Base-by-base conservation (phyloP, 2,329 filamentous ascomycete species). In the Blastomyces silverae region DNA sequence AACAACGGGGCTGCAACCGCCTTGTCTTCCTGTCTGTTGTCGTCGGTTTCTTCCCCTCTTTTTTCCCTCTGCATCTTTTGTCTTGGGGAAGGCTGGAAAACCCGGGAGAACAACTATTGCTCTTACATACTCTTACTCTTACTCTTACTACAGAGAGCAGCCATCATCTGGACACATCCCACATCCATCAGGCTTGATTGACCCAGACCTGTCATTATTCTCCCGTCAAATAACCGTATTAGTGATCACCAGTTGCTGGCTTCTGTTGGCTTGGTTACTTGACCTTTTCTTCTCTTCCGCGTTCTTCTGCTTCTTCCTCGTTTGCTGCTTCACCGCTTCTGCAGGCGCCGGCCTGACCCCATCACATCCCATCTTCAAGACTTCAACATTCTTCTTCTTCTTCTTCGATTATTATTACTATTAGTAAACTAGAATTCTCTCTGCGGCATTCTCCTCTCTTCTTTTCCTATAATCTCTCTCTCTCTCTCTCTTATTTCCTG, bases 271-370 rank as follows among this genome's bases (percentile, higher is more conserved):
- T 22, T 28, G 50, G 50, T n/a, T n/a, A 28, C 28, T 28, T 28
- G 28, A 2, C 28, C 28, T 44, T 15, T 58, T 42, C 31, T 34
- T 50, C 20, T 13, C 8, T 25, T 58, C 3, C 44, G 3, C 28
- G 20, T 8, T 61, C 53, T 56, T 17, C 39, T 20, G 44, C 39
- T 52, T 13, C 3, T 15, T 53, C 50, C 22, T 53, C 22, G 13
- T 52, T 52, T 52, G 53, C 31, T 34, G 53, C 42, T 50, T 48
- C 59, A 61, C 59, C 59, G 59, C 59, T 61, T 61, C 42, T 50
- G 31, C 22, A 48, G 42, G 25, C 59, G 22, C 42, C 31, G 46
- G 42, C 31, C 44, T 37, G 15, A 34, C 59, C 59, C 59, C 37
- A 17, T 60, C 48, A 25, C 10, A 6, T 13, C 15, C 11, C n/a